Evolutionary conservation across 345 rosid species (phyloP), one percentile per base, ranked within the genome.

Genomic region (Clausena lansium): DNA sequence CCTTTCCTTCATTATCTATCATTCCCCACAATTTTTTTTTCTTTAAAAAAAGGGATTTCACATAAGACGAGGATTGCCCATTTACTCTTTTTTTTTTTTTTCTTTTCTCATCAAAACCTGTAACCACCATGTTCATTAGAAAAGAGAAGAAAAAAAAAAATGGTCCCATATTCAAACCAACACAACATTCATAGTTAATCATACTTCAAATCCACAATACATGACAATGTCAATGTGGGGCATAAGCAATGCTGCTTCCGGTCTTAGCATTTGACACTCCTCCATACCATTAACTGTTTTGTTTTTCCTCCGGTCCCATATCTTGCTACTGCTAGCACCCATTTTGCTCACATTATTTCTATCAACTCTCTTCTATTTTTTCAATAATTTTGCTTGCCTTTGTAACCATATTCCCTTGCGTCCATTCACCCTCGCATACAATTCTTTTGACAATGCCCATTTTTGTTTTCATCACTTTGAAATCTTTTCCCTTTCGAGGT

Each of bases 321-420:
- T 58, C 52, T 38, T 24, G 1, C 69, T 20, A 65, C 25, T 24
- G 6, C 47, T 33, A 35, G 33, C 39, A 58, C 35, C 33, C 76
- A 72, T 72, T 57, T 35, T 24, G 22, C 24, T 22, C 76, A 36
- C 76, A 72, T 57, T 30, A 72, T 72, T 71, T 72, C 66, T 35
- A 3, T 3, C 0, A 24, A 7, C 17, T 24, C 5, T 55, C 24
- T 58, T 55, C n/a, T 22, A 6, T 57, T 35, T 32, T 58, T n/a
- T 57, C 30, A 20, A 57, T 57, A 5, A 33, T 35, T 35, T 57
- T 24, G 47, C 22, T 59, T 35, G 22, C 64, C 63, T 54, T 70
- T 19, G n/a, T 28, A 33, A 57, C 30, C 64, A 35, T 14, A 11
- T 72, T 72, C 25, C 33, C 30, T 60, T 58, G 64, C 54, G 58